A percentile compares a stretch with the other conserved stretches of the same genome.
phyloP scores from a whole-genome alignment of 2,329 filamentous ascomycete species.

The Diaporthe citri region DNA sequence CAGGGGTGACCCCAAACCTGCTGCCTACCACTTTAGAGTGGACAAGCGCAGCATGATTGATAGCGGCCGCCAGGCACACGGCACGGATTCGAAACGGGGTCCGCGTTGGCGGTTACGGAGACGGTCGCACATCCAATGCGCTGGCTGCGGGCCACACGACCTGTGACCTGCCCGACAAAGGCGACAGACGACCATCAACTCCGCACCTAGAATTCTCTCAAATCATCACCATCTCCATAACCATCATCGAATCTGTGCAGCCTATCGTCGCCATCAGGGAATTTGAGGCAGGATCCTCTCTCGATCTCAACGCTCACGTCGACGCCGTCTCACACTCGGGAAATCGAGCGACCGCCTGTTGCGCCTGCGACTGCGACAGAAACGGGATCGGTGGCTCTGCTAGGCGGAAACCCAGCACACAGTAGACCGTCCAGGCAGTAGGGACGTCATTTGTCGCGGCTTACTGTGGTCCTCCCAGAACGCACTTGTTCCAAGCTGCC shows the following conservation, averaged over 20 bases:
- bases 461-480: slow-evolving; percentile 2
- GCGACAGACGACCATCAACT: slow-evolving; percentile 19
- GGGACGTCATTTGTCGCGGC: slow-evolving; percentile 28
- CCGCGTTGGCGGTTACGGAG: slow-evolving; percentile 23
- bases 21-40: slow-evolving; percentile 19
- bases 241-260: slow-evolving; percentile 10
- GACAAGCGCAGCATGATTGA: background rate
- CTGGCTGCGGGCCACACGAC: slow-evolving; percentile 11
- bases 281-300: slow-evolving; percentile 32
- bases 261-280: slow-evolving; percentile 10
- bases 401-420: slow-evolving; percentile 11
- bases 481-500: slow-evolving; percentile 11
- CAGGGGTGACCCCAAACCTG: background rate
- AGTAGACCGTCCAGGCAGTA: background rate
- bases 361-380: background rate
- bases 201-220: slow-evolving; percentile 13
- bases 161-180: slow-evolving; percentile 21
- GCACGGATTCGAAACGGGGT: slow-evolving; percentile 27
- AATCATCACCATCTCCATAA: background rate
- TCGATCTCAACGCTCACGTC: background rate
- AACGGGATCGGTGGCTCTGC: slow-evolving; percentile 9
- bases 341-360: background rate
- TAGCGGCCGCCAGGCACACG: background rate
- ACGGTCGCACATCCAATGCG: background rate
- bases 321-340: background rate